These are phyloP conservation scores for Phanerochaete carnosa DNA, from an alignment of 768 basidiomycete species.

Conservation along the genomic window DNA sequence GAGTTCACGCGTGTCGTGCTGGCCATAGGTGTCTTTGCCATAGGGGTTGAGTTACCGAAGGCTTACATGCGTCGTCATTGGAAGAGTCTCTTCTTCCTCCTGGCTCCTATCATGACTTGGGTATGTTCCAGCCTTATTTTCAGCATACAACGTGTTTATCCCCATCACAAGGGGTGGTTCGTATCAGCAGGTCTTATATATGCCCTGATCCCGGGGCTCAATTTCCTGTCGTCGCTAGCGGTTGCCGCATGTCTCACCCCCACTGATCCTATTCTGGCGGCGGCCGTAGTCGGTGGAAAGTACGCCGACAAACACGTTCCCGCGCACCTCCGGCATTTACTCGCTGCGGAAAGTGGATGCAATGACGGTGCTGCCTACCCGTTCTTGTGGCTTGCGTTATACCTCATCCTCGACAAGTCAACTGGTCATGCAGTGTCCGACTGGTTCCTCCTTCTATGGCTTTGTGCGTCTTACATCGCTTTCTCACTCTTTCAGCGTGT, in stretches of 20 bases:
- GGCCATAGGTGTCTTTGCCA: constrained; percentile 95
- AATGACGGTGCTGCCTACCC: constrained; percentile 98
- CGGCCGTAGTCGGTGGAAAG: constrained; percentile 91
- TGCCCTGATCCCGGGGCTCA: constrained; percentile 84
- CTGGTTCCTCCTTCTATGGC: constrained; percentile 87
- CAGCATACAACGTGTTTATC: not conserved
- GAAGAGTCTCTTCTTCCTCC: constrained; percentile 81
- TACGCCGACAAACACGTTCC: constrained; percentile 98
- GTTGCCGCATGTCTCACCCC: constrained; percentile 92
- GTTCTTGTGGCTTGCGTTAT: constrained; percentile 87
- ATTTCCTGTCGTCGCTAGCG: constrained; percentile 85
- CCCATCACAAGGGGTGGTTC: constrained; percentile 76
- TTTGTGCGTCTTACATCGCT: constrained; percentile 51
- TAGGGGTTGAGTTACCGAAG: constrained; percentile 96
- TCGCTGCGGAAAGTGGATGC: constrained; percentile 80
- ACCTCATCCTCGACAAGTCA: constrained; percentile 69
- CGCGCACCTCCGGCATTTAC: constrained; percentile 65
- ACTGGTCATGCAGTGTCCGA: constrained; percentile 68
- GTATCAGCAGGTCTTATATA: constrained; percentile 89
- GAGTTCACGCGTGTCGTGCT: constrained; percentile 91
- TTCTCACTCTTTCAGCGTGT: constrained; percentile 1
- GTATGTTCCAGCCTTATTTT: constrained; percentile 39
- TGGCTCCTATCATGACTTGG: constrained; percentile 83
- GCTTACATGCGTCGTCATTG: constrained; percentile 94
- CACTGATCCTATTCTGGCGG: constrained; percentile 92